phyloP scores from a whole-genome alignment of 345 rosid species.

The Ceriops zippeliana region DNA sequence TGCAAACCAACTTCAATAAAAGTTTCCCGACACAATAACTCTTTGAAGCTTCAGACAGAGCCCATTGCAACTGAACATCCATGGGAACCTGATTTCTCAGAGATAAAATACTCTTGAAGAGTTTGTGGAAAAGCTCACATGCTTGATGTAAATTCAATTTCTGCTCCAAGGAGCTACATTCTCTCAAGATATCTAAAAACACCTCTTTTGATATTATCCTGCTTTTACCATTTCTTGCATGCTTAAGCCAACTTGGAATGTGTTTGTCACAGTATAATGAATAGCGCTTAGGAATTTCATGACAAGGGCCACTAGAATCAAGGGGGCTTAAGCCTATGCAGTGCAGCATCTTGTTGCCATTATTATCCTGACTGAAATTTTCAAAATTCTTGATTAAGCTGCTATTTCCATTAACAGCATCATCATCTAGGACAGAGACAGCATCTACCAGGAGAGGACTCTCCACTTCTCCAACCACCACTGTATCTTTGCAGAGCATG shows the following conservation, averaged over 20 bases:
- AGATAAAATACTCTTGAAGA: constrained; percentile 84
- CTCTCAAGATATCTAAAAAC: constrained; percentile 63
- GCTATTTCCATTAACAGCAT: constrained; percentile 29
- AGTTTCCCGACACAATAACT: constrained; percentile 55
- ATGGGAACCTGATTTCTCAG: constrained; percentile 85
- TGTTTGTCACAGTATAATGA: constrained; percentile 81
- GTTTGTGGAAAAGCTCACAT: constrained; percentile 91
- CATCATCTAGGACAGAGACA: constrained; percentile 35
- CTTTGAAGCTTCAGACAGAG: constrained; percentile 85
- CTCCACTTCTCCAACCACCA: constrained; percentile 40
- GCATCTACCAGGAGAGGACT: constrained; percentile 45
- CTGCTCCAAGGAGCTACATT: constrained; percentile 56
- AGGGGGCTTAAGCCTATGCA: constrained; percentile 62
- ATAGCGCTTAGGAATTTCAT: constrained; percentile 64
- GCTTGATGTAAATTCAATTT: constrained; percentile 81
- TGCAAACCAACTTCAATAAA: constrained; percentile 64
- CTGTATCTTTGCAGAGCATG: constrained; percentile 42
- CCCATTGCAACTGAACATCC: constrained; percentile 95
- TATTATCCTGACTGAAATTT: constrained; percentile 41
- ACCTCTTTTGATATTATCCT: constrained; percentile 92
- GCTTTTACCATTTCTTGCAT: constrained; percentile 97
- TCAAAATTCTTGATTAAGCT: constrained; percentile 43
- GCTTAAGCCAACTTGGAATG: constrained; percentile 99
- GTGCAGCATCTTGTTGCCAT: constrained; percentile 25
- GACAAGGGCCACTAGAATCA: constrained; percentile 47